phyloP scores from a whole-genome alignment of 2,329 filamentous ascomycete species.

The Ascochyta pisi region DNA sequence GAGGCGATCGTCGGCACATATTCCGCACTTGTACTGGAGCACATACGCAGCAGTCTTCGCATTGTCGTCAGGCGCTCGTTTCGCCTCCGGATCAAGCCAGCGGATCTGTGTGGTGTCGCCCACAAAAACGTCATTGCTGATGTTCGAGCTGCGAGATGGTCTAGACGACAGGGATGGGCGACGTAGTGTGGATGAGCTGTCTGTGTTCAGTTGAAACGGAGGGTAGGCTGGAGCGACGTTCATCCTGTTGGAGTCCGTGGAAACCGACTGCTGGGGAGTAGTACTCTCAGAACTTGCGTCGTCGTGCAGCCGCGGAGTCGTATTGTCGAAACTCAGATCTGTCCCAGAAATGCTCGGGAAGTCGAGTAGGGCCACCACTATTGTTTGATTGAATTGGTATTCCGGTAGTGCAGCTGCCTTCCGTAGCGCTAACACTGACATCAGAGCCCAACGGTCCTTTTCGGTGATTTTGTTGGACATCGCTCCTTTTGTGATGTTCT shows the following conservation, averaged over 20 bases:
- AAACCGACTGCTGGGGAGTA: not conserved
- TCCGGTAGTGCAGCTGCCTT: conserved; percentile 24
- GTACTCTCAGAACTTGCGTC: not conserved
- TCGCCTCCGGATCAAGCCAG: conserved; percentile 28
- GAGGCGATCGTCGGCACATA: conserved; percentile 32
- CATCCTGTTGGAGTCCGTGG: not conserved
- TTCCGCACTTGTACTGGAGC: conserved; percentile 27
- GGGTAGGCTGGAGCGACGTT: not conserved
- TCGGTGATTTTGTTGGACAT: conserved; percentile 21
- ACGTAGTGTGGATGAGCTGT: not conserved
- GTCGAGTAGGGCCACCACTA: conserved; percentile 35
- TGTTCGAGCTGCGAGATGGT: not conserved
- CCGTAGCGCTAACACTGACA: conserved; percentile 28
- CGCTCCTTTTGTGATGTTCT: conserved; percentile 21
- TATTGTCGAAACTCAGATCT: not conserved
- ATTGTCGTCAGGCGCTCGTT: conserved; percentile 15
- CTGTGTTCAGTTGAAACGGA: conserved; percentile 29
- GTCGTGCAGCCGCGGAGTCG: not conserved
- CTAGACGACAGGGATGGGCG: not conserved
- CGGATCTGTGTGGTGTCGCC: conserved; percentile 37
- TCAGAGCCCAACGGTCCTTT: conserved; percentile 34
- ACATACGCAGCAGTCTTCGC: conserved; percentile 19
- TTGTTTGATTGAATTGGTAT: conserved; percentile 36
- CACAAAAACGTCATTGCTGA: conserved; percentile 25
- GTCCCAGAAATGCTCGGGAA: not conserved